These are phyloP conservation scores for Boletus vermiculosoides DNA, from an alignment of 768 basidiomycete species.

Conservation along the genomic window DNA sequence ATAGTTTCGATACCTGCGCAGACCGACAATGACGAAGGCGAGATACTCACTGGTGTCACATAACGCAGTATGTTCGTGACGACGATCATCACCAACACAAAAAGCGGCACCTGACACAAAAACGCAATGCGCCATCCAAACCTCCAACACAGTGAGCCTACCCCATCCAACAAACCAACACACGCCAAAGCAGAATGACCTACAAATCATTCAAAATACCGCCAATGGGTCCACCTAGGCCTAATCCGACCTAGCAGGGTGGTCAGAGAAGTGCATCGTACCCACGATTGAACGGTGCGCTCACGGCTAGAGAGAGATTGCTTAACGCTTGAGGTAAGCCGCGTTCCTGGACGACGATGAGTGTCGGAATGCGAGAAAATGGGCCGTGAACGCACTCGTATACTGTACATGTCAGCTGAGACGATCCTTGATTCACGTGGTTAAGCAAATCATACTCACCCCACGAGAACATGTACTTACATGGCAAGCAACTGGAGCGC, in stretches of 20 bases:
- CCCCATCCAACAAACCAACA: not conserved
- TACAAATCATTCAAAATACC: slow-evolving; percentile 15
- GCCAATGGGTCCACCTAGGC: slow-evolving; percentile 12
- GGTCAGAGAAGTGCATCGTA: not conserved
- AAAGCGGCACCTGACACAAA: slow-evolving; percentile 9
- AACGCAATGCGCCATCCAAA: slow-evolving; percentile 22
- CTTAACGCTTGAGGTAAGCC: slow-evolving; percentile 46
- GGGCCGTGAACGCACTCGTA: slow-evolving; percentile 1
- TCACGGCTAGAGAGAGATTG: slow-evolving; percentile 9
- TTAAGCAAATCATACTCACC: not conserved
- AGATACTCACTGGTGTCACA: slow-evolving; percentile 9
- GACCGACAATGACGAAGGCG: not conserved
- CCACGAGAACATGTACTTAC: not conserved
- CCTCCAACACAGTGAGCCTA: not conserved
- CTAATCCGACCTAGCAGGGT: slow-evolving; percentile 6
- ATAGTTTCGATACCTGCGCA: not conserved
- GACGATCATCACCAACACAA: slow-evolving; percentile 4
- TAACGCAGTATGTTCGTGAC: slow-evolving; percentile 4
- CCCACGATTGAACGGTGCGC: not conserved
- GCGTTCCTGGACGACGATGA: not conserved
- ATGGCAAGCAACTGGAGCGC: slow-evolving; percentile 11
- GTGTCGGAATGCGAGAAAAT: not conserved
- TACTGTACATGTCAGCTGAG: slow-evolving; percentile 11
- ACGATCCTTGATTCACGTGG: slow-evolving; percentile 6
- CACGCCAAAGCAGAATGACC: not conserved